Percentiles rank a stretch among this genome's conserved stretches.
Conservation (phyloP, 23 red algal genomes). For the Gracilaria gracilis region DNA sequence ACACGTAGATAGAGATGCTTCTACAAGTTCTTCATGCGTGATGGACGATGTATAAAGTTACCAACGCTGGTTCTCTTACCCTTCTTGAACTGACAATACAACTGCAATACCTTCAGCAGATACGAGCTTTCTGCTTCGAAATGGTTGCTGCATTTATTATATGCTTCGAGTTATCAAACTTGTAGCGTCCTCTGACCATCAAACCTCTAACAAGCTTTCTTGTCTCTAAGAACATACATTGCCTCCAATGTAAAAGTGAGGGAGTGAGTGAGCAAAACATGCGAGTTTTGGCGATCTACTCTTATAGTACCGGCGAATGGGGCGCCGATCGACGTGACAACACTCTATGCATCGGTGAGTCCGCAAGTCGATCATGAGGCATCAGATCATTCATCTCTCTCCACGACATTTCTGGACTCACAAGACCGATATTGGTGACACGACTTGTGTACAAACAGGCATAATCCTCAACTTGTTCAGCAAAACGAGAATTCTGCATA, state of each 20-base stretch:
- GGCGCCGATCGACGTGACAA: conserved; percentile 54
- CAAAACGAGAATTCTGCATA: conserved; percentile 96
- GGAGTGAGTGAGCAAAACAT: not conserved
- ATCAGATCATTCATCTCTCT: conserved; percentile 91
- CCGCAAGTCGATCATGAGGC: conserved; percentile 94
- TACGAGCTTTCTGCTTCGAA: too few species aligned
- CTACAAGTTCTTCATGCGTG: too few species aligned
- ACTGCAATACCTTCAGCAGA: too few species aligned
- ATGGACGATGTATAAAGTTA: too few species aligned
- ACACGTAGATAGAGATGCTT: too few species aligned
- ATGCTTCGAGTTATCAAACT: too few species aligned
- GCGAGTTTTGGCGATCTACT: not conserved
- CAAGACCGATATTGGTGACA: conserved; percentile 89
- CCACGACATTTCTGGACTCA: conserved; percentile 89
- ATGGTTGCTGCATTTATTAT: too few species aligned
- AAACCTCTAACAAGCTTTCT: too few species aligned
- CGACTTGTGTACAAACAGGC: conserved; percentile 95
- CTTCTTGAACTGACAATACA: too few species aligned
- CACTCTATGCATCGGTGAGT: conserved; percentile 81
- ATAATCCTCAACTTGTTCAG: conserved; percentile 98
- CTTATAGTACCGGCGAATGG: not conserved
- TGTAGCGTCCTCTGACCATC: too few species aligned
- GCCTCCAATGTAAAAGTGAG: not conserved
- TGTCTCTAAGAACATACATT: not conserved
- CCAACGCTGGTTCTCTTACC: too few species aligned